Base-by-base conservation (phyloP, 202 grass and related monocot species). In the Schoenoplectus tabernaemontani region DNA sequence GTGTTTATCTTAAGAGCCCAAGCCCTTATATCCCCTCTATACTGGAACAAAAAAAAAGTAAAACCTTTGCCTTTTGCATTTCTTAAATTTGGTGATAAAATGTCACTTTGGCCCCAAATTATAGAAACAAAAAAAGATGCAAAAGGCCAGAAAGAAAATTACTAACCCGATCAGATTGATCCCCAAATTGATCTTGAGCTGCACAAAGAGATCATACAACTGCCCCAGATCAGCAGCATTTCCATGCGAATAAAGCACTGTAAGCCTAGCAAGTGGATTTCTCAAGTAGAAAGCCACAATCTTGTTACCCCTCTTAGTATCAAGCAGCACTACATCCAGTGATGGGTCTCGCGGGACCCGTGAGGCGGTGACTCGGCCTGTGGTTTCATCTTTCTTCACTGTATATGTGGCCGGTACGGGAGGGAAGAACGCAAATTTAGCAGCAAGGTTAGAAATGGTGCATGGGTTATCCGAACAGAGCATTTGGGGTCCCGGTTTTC, bases 141-240 rank as follows among this genome's bases (percentile, higher is more conserved):
- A 39, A 79, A 60, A 78, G 39, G 43, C 19, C 26, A 79, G 60
- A 57, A 85, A 77, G 59, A 82, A 76, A 86, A 81, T 48, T 73
- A 96, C 91, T 95, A 80, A 99, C 96, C 96, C 96, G 64, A 99
- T 92, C 83, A 99, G 85, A 87, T 99, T 99, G 79, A 99, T 83
- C 82, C 89, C 96, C 88, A 99, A 91, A 89, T 99, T 99, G 88
- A 96, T 82, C 88, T 99, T 99, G 83, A 99, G 96, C 92, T 99
- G 96, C 72, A 91, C 90, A 57, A 99, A 99, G 83, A 99, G 96
- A 71, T 99, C 96, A 79, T 99, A 99, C 82, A 99, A 87, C 78
- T 95, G 96, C 1, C 90, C 96, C 19, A 99, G 91, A 89, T 98
- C 96, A 76, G 96, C 91, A 23, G 95, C 95, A 82, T 98, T 98